Base-by-base conservation (phyloP, 345 rosid genomes). In the Lagerstroemia speciosa region DNA sequence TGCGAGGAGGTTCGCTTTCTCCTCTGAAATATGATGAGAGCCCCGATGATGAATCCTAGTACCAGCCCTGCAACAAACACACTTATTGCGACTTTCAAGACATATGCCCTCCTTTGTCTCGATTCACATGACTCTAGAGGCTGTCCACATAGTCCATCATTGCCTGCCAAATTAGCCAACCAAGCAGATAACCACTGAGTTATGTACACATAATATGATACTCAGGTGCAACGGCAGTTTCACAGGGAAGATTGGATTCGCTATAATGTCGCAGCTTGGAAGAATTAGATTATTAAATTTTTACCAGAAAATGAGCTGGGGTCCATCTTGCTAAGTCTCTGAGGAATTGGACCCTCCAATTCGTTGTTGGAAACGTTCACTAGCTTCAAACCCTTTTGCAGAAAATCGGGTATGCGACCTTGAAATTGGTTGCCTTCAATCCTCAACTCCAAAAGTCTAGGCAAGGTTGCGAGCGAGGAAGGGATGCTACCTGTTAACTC, bases 361-460 rank as follows among this genome's bases (percentile, higher is more conserved):
- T 41, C 75, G 73, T 93, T 93, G 69, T 84, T 67, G 6, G 98
- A 82, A 46, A 86, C 78, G 63, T 86, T 83, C 46, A 89, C 76
- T 3, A 58, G n/a, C 24, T 50, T 15, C 26, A 84, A 75, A 8
- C n/a, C 52, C 43, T 75, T 48, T 22, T 75, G 73, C 16, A 34
- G 37, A 52, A 91, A 89, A 30, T 86, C 74, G 0, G 98, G 97
- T 29, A 89, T 72, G 7, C 38, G 10, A 31, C 97, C 96, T 0
- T 62, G 73, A 71, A 94, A 91, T 31, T 64, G 73, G 78, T 94
- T 94, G 6, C 82, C 81, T 1, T 88, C 91, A 26, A 94, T 79
- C 58, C 84, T 75, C 69, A 91, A 73, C 24, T 79, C 87, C 60
- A 79, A 12, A 65, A 91, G 87, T 81, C 78, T 88, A 0, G 89